A percentile compares a stretch with the other conserved stretches of the same genome.
These are phyloP conservation scores for Penicillium frequentans DNA, from an alignment of 2,329 filamentous ascomycete genomes.

Conservation along the genomic window DNA sequence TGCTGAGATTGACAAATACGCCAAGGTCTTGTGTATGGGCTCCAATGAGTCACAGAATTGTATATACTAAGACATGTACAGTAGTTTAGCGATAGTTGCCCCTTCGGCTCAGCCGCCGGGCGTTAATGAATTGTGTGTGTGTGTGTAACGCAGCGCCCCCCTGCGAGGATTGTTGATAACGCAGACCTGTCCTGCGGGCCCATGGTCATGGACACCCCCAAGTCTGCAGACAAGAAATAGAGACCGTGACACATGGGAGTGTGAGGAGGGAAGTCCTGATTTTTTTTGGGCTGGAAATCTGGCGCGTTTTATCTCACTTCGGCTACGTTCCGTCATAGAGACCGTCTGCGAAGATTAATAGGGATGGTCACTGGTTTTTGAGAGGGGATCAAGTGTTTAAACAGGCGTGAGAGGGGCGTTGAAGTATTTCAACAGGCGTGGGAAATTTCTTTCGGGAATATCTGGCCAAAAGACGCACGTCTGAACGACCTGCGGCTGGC, in stretches of 20 bases:
- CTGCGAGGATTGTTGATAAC: too few species aligned
- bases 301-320: neutral
- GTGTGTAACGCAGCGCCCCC: neutral
- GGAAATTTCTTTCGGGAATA: neutral
- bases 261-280: neutral
- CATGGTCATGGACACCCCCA: neutral
- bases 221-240: neutral
- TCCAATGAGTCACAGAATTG: too few species aligned
- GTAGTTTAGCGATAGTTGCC: constrained; percentile 20
- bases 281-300: neutral
- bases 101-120: constrained; percentile 22
- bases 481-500: neutral
- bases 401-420: neutral
- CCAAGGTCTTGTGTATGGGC: too few species aligned
- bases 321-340: neutral
- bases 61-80: neutral
- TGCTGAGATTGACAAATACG: too few species aligned
- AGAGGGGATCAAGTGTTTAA: neutral
- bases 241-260: neutral
- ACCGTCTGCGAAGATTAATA: neutral
- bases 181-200: neutral
- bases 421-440: neutral
- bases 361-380: neutral
- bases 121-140: constrained; percentile 23
- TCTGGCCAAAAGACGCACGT: neutral